Evolutionary conservation across 164 flowering plant genomes (phyloP), one percentile per base, ranked within the genome.

Genomic region (Pachysandra terminalis): DNA sequence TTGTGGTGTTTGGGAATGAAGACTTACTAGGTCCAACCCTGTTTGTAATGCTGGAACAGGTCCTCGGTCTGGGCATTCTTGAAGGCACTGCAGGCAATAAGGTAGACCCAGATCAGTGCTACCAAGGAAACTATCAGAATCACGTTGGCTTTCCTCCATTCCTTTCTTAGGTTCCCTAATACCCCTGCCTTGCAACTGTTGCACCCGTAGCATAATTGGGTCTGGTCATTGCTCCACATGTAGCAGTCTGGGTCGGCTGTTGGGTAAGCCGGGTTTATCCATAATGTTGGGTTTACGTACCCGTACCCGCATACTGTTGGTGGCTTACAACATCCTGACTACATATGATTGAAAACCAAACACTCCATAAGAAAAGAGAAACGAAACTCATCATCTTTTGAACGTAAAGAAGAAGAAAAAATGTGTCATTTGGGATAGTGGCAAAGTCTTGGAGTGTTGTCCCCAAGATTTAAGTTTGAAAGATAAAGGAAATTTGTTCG

Each of bases 281-380:
- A 94, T 68, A 80, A 19, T 17, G 90, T 89, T n/a, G 98, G 93
- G 80, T 80, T 85, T 79, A 89, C 93, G 53, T 81, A n/a, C n/a
- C n/a, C n/a, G n/a, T n/a, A n/a, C n/a, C n/a, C n/a, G n/a, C n/a
- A n/a, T n/a, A n/a, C n/a, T n/a, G n/a, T n/a, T n/a, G n/a, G n/a
- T n/a, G n/a, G n/a, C n/a, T n/a, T n/a, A n/a, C n/a, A n/a, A n/a
- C 98, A 94, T 63, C 97, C 98, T 41, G 97, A 87, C 98, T 93
- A 90, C 54, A 69, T 56, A 22, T n/a, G n/a, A 53, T 56, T 21
- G 26, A n/a, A n/a, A n/a, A n/a, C n/a, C n/a, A n/a, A n/a, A n/a
- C n/a, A n/a, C n/a, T n/a, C n/a, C n/a, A n/a, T n/a, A n/a, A n/a
- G n/a, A n/a, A 25, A 22, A 58, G 17, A 52, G 19, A 53, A 55